Evolutionary conservation across 805 yeast species (phyloP), one percentile per base, ranked within the genome.

Genomic region (Candida corydali): DNA sequence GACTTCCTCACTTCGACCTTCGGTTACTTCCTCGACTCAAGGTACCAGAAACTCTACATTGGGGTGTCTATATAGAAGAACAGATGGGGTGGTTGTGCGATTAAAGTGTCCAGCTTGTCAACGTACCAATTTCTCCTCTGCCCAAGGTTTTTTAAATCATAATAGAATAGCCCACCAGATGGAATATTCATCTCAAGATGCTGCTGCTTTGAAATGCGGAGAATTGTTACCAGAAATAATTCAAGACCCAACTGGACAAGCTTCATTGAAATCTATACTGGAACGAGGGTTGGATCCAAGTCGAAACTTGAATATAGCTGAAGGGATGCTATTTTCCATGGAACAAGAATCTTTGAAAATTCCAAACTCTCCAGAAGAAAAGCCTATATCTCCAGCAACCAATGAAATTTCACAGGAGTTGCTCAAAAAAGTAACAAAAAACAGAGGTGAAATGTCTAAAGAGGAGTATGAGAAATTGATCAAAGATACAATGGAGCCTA

Each of bases 131-230:
- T 85, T 85, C 51, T 79, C 86, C 7, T 76, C 84, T 10, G 86
- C 88, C 0, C 93, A 85, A 52, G 93, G 93, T 11, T 82, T 85
- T 46, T 69, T 83, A 25, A 85, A 83, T 54, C 94, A 85, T 55
- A 75, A 82, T 37, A 66, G 93, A 40, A 70, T 82, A 17, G 83
- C 88, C 7, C 94, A 85, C 54, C 63, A 75, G n/a, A 75, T 73
- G 38, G 86, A 80, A 39, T 83, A 74, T 44, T 72, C 80, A 5
- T 76, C 82, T 7, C 91, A 83, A 49, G 87, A 81, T 43, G 73
- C 81, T 10, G 89, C 93, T 2, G 87, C 89, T 0, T 57, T 79
- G 43, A 68, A 67, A 16, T 81, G 86, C 54, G 87, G 86, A 17
- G 72, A 69, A 26, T 64, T 73, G 1, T 52, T 78, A 29, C 75